Evolutionary conservation across 495 filamentous ascomycete species (phyloP).

Genomic region (Penicillium lividum): DNA sequence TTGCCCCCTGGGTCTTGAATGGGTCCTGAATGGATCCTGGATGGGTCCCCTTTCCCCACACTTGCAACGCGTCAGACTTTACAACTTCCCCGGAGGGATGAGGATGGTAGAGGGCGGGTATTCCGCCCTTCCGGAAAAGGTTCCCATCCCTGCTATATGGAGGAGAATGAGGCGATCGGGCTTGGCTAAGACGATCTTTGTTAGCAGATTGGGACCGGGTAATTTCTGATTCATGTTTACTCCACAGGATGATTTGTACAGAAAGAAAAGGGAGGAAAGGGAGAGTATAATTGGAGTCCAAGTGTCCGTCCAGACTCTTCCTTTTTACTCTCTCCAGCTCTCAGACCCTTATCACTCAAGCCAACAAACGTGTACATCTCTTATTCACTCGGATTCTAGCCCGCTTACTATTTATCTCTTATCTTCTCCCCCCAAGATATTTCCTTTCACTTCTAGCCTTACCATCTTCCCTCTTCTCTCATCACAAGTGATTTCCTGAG

Average conservation of each 20-base stretch:
- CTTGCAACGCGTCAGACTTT: slow-evolving; percentile 17
- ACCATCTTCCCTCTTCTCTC: neutral
- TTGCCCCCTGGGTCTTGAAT: slow-evolving; percentile 9
- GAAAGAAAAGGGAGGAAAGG: neutral
- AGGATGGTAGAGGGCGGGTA: neutral
- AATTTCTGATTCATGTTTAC: slow-evolving; percentile 8
- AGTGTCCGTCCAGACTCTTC: neutral
- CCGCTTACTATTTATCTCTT: neutral
- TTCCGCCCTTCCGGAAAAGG: slow-evolving; percentile 13
- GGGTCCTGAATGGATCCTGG: slow-evolving; percentile 1
- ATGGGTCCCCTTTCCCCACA: slow-evolving; percentile 11
- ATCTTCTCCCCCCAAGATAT: neutral
- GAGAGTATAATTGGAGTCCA: slow-evolving; percentile 3
- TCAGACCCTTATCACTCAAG: slow-evolving; percentile 5
- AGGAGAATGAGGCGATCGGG: slow-evolving; percentile 26
- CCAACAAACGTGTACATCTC: slow-evolving; percentile 3
- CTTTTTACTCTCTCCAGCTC: neutral
- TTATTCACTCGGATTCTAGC: neutral
- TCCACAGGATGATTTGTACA: slow-evolving; percentile 5
- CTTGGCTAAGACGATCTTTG: slow-evolving; percentile 17
- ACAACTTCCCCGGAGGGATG: slow-evolving; percentile 1
- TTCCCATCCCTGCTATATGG: slow-evolving; percentile 11
- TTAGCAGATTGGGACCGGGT: slow-evolving; percentile 8
- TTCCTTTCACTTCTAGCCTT: neutral
- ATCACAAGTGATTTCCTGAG: neutral